Conservation (phyloP, 306 rosid genomes). For the Lathyrus sativus region DNA sequence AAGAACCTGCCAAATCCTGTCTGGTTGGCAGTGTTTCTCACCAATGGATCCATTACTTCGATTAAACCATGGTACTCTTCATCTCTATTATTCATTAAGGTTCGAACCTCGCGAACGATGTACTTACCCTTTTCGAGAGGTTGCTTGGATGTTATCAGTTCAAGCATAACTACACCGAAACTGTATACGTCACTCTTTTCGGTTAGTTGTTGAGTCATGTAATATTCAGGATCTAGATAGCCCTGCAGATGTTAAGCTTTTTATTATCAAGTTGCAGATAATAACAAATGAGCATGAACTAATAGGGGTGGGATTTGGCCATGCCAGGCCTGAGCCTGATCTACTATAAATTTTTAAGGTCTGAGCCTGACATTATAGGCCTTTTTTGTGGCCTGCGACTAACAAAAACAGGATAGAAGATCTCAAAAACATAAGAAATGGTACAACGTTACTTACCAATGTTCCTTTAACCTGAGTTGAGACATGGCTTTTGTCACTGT, state of each 20-base stretch:
- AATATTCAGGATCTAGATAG: constrained; percentile 91
- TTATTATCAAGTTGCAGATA: constrained; percentile 7
- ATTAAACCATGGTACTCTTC: constrained; percentile 66
- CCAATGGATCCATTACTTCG: constrained; percentile 65
- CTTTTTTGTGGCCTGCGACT: no score
- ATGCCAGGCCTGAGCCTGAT: no score
- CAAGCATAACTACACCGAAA: constrained; percentile 91
- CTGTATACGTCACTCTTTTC: constrained; percentile 94
- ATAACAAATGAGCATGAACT: background rate
- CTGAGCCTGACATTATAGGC: no score
- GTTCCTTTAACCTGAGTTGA: constrained; percentile 98
- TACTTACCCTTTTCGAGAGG: constrained; percentile 91
- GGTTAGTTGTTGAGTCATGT: constrained; percentile 87
- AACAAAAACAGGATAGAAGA: constrained; percentile 27
- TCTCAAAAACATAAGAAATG: constrained; percentile 3
- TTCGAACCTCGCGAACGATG: constrained; percentile 70
- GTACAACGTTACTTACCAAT: constrained; percentile 54
- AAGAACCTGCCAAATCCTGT: constrained; percentile 70
- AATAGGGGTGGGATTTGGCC: no score
- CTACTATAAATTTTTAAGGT: no score
- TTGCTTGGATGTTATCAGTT: constrained; percentile 73
- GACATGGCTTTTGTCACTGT: constrained; percentile 78
- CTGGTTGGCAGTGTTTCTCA: constrained; percentile 54
- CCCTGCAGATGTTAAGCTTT: constrained; percentile 60
- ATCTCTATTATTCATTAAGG: constrained; percentile 52